Conservation (phyloP, 805 yeast genomes). For the Yarrowia deformans region DNA sequence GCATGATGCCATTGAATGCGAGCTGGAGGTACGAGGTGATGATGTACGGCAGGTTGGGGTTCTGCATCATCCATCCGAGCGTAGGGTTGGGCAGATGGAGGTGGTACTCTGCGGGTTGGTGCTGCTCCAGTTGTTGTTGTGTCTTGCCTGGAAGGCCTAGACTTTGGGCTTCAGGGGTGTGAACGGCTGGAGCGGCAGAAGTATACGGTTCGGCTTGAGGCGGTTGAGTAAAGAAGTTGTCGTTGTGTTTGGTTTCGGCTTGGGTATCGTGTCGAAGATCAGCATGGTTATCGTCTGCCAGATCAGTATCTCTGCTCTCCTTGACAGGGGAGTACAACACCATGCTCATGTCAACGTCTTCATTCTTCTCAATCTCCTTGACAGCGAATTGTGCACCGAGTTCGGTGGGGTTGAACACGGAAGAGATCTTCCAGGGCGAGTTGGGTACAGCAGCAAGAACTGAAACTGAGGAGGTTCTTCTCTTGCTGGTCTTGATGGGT, state of each 20-base stretch:
- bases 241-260: neutral
- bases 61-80: conserved; percentile 36
- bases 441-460: neutral
- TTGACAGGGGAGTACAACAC: conserved; percentile 22
- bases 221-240: neutral
- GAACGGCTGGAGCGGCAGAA: neutral
- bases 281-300: neutral
- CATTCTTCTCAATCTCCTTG: conserved; percentile 26
- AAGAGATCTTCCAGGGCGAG: conserved; percentile 24
- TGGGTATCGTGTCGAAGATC: neutral
- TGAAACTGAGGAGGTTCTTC: conserved; percentile 1
- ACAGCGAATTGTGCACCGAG: conserved; percentile 36
- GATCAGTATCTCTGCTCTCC: neutral
- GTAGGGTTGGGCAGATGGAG: conserved; percentile 31
- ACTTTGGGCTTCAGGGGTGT: neutral
- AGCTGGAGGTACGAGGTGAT: conserved; percentile 71
- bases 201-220: neutral
- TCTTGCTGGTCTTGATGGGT: conserved; percentile 8
- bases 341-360: conserved; percentile 34
- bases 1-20: conserved; percentile 60
- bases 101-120: conserved; percentile 15
- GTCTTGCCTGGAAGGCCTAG: neutral
- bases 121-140: neutral
- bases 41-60: conserved; percentile 57
- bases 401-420: conserved; percentile 32